Conservation (phyloP, 2,329 filamentous ascomycete species). For the Epichloe sibirici region DNA sequence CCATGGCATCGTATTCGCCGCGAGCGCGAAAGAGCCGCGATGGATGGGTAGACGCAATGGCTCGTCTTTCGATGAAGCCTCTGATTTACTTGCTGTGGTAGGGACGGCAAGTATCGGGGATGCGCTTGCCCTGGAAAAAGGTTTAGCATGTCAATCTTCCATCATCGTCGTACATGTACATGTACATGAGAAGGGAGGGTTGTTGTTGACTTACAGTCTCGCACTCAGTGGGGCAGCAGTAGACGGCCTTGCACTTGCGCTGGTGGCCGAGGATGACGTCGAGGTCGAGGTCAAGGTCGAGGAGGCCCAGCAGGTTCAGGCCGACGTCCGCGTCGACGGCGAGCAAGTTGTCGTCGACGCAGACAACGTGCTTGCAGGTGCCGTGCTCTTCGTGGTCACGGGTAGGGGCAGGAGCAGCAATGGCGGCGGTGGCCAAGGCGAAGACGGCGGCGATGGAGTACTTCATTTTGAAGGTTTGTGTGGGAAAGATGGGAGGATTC, state of each 20-base stretch:
- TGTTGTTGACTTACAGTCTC: not conserved
- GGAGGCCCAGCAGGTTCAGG: not conserved
- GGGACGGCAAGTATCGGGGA: not conserved
- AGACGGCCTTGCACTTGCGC: not conserved
- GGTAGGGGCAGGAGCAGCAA: not conserved
- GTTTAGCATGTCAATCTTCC: not conserved
- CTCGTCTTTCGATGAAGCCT: not conserved
- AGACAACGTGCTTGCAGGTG: not conserved
- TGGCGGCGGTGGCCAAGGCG: constrained; percentile 2
- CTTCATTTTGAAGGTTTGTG: constrained; percentile 2
- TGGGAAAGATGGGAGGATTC: not conserved
- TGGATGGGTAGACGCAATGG: not conserved
- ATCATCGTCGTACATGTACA: no score
- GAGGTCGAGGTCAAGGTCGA: not conserved
- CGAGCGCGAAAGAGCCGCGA: no score
- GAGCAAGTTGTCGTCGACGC: not conserved
- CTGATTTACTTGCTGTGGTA: not conserved
- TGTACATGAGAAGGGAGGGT: not conserved
- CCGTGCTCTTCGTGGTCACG: not conserved
- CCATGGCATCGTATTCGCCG: no score
- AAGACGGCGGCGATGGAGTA: constrained; percentile 3
- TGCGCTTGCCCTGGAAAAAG: not conserved
- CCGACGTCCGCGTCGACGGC: not conserved
- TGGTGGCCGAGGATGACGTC: not conserved
- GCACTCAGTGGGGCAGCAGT: not conserved